These are phyloP conservation scores for Persicaria tinctoria DNA, from an alignment of 148 eudicot species.

Conservation along the genomic window DNA sequence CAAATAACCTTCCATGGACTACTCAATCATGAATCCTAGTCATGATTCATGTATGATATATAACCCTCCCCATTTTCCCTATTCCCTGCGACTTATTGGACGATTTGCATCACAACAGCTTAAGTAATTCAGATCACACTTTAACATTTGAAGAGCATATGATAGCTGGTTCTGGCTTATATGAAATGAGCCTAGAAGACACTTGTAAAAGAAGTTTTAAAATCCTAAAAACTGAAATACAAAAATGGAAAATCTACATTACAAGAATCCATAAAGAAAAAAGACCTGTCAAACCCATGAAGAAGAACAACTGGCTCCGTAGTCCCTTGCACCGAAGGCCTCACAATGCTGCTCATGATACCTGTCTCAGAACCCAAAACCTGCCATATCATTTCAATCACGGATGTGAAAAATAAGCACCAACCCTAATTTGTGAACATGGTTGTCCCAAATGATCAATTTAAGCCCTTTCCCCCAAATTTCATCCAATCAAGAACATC, in stretches of 20 bases:
- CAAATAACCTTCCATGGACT: not conserved
- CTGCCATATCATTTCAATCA: slow-evolving; percentile 24
- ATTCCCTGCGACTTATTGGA: not conserved
- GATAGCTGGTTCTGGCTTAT: not conserved
- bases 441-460: not conserved
- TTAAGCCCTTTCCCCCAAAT: not conserved
- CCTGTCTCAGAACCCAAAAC: slow-evolving; percentile 30
- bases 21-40: not conserved
- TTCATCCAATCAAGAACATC: not conserved
- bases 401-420: not conserved
- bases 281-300: slow-evolving; percentile 79
- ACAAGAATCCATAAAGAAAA: not conserved
- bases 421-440: not conserved
- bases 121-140: not conserved
- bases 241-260: not conserved
- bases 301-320: slow-evolving; percentile 76
- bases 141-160: not conserved
- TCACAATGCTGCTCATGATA: slow-evolving; percentile 87
- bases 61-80: not conserved
- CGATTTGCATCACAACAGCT: not conserved
- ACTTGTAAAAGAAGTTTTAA: not conserved
- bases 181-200: not conserved
- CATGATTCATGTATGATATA: not conserved
- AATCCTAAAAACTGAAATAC: not conserved
- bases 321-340: slow-evolving; percentile 37